phyloP scores from a whole-genome alignment of 2,329 filamentous ascomycete genomes.

The Fragosphaeria purpurea region DNA sequence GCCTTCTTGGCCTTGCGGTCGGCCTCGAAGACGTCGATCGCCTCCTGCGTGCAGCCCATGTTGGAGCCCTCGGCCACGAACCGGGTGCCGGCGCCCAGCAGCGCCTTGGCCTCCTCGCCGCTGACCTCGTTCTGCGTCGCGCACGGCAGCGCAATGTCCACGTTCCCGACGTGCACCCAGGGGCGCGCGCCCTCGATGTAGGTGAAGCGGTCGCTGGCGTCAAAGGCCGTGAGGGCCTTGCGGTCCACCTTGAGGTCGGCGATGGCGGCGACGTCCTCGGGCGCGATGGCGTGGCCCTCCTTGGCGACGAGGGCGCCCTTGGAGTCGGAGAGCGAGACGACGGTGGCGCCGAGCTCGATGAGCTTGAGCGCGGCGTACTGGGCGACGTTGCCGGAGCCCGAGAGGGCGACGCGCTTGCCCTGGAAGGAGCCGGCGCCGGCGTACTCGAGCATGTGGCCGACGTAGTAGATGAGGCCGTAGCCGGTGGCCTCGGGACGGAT shows the following conservation, averaged over 20 bases:
- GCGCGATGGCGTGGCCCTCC: slow-evolving; percentile 57
- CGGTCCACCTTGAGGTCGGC: slow-evolving; percentile 79
- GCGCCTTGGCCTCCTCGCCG: slow-evolving; percentile 75
- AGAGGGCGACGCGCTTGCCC: slow-evolving; percentile 91
- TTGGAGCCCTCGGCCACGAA: slow-evolving; percentile 96
- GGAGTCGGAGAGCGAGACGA: slow-evolving; percentile 89
- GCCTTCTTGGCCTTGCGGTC: slow-evolving; percentile 58
- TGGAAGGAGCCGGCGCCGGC: slow-evolving; percentile 76
- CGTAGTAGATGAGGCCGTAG: slow-evolving; percentile 93
- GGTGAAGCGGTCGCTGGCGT: slow-evolving; percentile 57
- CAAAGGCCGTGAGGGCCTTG: slow-evolving; percentile 67
- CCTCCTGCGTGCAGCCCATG: slow-evolving; percentile 96
- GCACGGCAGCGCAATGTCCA: slow-evolving; percentile 85
- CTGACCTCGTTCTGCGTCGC: slow-evolving; percentile 98
- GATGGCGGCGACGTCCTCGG: slow-evolving; percentile 70
- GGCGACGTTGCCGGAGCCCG: slow-evolving; percentile 93
- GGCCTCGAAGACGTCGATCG: slow-evolving; percentile 86
- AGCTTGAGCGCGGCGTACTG: slow-evolving; percentile 95
- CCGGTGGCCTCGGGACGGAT: slow-evolving; percentile 94
- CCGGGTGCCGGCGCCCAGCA: slow-evolving; percentile 65
- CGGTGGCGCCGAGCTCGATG: slow-evolving; percentile 87
- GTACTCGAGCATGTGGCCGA: slow-evolving; percentile 89
- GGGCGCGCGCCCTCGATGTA: slow-evolving; percentile 83
- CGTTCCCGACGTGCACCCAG: slow-evolving; percentile 80
- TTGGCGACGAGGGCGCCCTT: slow-evolving; percentile 73